Evolutionary conservation across 495 filamentous ascomycete genomes (phyloP).

Genomic region (Cladorrhinum samala): DNA sequence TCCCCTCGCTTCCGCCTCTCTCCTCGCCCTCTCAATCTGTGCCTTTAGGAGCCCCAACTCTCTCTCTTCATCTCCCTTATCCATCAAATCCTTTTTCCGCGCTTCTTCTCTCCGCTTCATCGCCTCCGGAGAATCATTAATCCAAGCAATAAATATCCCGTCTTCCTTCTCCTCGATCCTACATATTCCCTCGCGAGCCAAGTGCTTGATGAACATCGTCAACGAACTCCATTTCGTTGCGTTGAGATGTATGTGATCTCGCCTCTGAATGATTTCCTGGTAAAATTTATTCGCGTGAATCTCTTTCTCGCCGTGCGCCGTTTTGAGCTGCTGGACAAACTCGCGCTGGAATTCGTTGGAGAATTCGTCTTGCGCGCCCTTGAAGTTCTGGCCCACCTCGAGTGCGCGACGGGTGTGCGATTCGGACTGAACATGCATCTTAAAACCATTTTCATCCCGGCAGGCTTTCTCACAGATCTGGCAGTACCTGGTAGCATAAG

Average conservation of each 20-base stretch:
- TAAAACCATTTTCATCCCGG: conserved; percentile 71
- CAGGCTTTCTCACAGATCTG: conserved; percentile 57
- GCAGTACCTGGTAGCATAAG: conserved; percentile 40
- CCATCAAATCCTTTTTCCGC: conserved; percentile 72
- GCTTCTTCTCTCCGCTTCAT: conserved; percentile 73
- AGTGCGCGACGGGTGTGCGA: conserved; percentile 81
- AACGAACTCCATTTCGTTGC: conserved; percentile 76
- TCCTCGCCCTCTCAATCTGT: conserved; percentile 71
- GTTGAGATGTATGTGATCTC: conserved; percentile 91
- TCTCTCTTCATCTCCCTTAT: conserved; percentile 83
- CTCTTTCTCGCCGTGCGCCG: conserved; percentile 78
- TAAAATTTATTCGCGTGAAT: conserved; percentile 89
- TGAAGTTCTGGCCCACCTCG: conserved; percentile 76
- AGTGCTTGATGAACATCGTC: conserved; percentile 79
- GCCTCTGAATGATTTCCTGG: conserved; percentile 73
- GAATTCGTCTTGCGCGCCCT: conserved; percentile 66
- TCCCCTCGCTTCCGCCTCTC: conserved; percentile 45
- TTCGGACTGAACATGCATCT: conserved; percentile 74
- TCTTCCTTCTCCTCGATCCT: conserved; percentile 86
- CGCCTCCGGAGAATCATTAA: conserved; percentile 83
- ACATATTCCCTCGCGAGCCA: conserved; percentile 79
- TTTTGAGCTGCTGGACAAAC: conserved; percentile 69
- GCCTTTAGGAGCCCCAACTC: conserved; percentile 73
- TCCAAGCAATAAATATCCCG: conserved; percentile 79
- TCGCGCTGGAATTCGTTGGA: conserved; percentile 69